These are phyloP conservation scores for Aspergillus aculeatus DNA, from an alignment of 2,329 filamentous ascomycete species.

Conservation along the genomic window DNA sequence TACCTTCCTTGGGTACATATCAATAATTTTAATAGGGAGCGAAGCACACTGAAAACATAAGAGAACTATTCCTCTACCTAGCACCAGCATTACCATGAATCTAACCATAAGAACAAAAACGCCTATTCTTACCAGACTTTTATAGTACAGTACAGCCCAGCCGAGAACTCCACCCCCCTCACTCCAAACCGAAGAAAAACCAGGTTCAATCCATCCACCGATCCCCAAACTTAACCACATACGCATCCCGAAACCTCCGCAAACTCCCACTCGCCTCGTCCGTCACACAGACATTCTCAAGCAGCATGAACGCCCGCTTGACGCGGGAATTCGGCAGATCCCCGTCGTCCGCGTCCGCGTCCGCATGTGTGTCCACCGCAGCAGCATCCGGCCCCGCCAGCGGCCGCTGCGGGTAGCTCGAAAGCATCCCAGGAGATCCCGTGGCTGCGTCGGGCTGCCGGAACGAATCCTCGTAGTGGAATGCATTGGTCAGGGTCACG, in stretches of 20 bases:
- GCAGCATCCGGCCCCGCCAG: too few relatives aligned
- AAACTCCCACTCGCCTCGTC: constrained; percentile 37
- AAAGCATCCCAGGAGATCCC: constrained; percentile 23
- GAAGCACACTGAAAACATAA: too few relatives aligned
- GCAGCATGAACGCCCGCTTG: constrained; percentile 34
- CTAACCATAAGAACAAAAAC: too few relatives aligned
- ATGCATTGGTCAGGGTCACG: constrained; percentile 29
- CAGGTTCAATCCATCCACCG: constrained; percentile 18
- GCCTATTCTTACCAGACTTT: background rate
- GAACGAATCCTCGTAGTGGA: constrained; percentile 36
- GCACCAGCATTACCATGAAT: too few relatives aligned
- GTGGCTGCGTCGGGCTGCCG: constrained; percentile 28
- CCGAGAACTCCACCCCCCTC: background rate
- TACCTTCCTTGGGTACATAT: too few relatives aligned
- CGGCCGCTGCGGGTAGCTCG: constrained; percentile 19
- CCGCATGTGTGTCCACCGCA: background rate
- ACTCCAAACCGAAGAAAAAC: background rate
- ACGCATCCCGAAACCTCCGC: constrained; percentile 28
- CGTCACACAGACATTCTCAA: constrained; percentile 35
- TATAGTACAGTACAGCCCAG: background rate
- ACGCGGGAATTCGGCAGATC: constrained; percentile 22
- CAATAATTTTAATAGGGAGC: too few relatives aligned
- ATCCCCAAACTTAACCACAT: constrained; percentile 24
- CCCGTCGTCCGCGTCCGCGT: constrained; percentile 6
- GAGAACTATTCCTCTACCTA: too few relatives aligned